These are phyloP conservation scores for Thermochaetoides dissita DNA, from an alignment of 2,329 filamentous ascomycete genomes.

Conservation along the genomic window DNA sequence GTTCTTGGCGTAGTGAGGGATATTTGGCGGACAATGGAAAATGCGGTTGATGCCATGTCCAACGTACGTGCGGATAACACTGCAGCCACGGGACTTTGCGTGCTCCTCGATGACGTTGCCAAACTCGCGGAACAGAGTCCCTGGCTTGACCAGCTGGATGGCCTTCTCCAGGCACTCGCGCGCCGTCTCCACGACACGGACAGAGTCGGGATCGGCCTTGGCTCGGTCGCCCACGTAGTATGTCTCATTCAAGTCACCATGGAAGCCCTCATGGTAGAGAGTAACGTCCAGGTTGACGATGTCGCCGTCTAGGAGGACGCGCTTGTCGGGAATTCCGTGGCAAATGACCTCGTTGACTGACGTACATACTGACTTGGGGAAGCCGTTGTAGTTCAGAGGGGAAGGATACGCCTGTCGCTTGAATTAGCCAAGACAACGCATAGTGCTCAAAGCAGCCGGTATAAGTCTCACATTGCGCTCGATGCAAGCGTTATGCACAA, in stretches of 20 bases:
- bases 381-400: conserved; percentile 28
- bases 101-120: conserved; percentile 93
- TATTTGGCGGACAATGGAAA: conserved; percentile 87
- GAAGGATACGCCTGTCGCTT: conserved; percentile 16
- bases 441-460: neutral
- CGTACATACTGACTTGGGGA: conserved; percentile 96
- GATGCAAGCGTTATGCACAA: conserved; percentile 88
- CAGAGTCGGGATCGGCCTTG: conserved; percentile 66
- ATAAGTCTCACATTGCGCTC: conserved; percentile 63
- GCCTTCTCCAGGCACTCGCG: conserved; percentile 82
- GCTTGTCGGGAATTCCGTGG: conserved; percentile 91
- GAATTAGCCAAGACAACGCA: neutral
- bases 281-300: conserved; percentile 96
- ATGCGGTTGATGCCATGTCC: conserved; percentile 88
- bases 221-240: conserved; percentile 94
- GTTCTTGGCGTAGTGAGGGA: conserved; percentile 97
- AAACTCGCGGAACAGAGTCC: conserved; percentile 81
- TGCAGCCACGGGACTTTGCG: conserved; percentile 72
- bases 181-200: conserved; percentile 80
- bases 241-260: conserved; percentile 94
- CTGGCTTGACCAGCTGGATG: conserved; percentile 85
- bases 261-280: conserved; percentile 86
- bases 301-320: conserved; percentile 76
- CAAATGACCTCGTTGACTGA: conserved; percentile 96
- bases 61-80: conserved; percentile 89